Conservation (phyloP, 345 rosid genomes). For the Populus davidiana region DNA sequence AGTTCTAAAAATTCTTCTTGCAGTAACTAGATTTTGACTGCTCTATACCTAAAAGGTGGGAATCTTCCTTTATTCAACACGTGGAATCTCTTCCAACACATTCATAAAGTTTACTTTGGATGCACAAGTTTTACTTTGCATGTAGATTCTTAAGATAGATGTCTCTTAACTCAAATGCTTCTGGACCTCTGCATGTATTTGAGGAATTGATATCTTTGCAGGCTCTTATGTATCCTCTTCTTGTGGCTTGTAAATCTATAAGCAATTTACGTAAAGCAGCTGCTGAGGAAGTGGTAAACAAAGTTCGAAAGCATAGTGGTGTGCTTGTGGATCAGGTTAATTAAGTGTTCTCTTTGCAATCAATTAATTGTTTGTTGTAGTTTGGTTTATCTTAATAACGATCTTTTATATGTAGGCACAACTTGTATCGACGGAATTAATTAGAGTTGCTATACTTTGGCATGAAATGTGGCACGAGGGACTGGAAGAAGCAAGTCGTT, state of each 20-base stretch:
- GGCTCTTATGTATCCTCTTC: constrained; percentile 99
- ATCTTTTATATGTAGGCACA: constrained; percentile 59
- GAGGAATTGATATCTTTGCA: constrained; percentile 26
- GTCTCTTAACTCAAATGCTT: background rate
- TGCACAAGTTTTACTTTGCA: background rate
- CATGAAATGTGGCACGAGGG: constrained; percentile 98
- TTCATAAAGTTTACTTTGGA: background rate
- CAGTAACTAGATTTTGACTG: background rate
- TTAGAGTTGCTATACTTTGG: constrained; percentile 99
- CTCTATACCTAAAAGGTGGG: background rate
- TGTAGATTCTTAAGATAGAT: background rate
- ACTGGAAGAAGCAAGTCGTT: constrained; percentile 98
- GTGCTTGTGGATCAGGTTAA: constrained; percentile 86
- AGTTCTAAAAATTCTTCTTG: background rate
- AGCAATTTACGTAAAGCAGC: constrained; percentile 93
- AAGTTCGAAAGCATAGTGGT: constrained; percentile 96
- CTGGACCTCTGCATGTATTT: constrained; percentile 5
- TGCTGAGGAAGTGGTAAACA: constrained; percentile 95
- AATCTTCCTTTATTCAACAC: background rate
- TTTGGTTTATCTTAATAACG: constrained; percentile 4
- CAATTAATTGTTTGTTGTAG: background rate
- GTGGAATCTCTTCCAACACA: background rate
- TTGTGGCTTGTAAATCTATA: constrained; percentile 96
- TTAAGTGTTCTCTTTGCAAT: constrained; percentile 8
- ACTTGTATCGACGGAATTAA: constrained; percentile 85